A percentile compares a stretch with the other conserved stretches of the same genome.
Evolutionary conservation across 768 basidiomycete genomes (phyloP).

Genomic region (Phlebiopsis flavidoalba): DNA sequence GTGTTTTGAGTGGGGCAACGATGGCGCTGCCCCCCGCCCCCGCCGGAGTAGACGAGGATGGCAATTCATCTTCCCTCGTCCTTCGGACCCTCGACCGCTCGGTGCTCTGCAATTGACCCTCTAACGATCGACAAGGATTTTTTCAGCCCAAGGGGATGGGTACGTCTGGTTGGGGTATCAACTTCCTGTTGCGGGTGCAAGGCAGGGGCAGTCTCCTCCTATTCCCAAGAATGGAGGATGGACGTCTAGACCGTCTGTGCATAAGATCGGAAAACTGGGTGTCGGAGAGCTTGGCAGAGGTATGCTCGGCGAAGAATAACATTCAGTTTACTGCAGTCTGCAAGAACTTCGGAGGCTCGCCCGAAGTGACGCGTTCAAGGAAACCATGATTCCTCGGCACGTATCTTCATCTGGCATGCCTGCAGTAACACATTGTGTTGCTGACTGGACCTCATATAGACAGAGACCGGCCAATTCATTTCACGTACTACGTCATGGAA

Average conservation of each 20-base stretch:
- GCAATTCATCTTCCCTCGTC: constrained; percentile 81
- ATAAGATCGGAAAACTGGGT: constrained; percentile 99
- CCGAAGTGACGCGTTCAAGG: constrained; percentile 70
- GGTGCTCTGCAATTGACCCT: too few relatives aligned
- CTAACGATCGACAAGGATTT: too few relatives aligned
- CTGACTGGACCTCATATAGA: too few relatives aligned
- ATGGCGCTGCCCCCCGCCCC: too few relatives aligned
- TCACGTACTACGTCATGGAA: constrained; percentile 96
- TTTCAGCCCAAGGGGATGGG: too few relatives aligned
- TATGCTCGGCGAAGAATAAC: constrained; percentile 94
- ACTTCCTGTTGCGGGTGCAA: too few relatives aligned
- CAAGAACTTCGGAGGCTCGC: too few relatives aligned
- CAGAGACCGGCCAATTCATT: constrained; percentile 95
- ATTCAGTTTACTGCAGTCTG: constrained; percentile 89
- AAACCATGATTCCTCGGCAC: constrained; percentile 86
- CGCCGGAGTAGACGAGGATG: too few relatives aligned
- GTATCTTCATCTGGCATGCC: constrained; percentile 11
- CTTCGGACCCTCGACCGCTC: constrained; percentile 84
- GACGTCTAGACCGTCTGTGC: too few relatives aligned
- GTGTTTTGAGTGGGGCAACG: constrained; percentile 99
- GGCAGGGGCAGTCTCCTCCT: too few relatives aligned
- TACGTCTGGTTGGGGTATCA: too few relatives aligned
- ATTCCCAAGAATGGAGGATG: too few relatives aligned
- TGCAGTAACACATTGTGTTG: neutral
- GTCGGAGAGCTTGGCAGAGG: constrained; percentile 94